Percentiles rank a stretch among this genome's conserved stretches.
Evolutionary conservation across 257 asterid species (phyloP).

Genomic region (Nicotiana benthamiana): DNA sequence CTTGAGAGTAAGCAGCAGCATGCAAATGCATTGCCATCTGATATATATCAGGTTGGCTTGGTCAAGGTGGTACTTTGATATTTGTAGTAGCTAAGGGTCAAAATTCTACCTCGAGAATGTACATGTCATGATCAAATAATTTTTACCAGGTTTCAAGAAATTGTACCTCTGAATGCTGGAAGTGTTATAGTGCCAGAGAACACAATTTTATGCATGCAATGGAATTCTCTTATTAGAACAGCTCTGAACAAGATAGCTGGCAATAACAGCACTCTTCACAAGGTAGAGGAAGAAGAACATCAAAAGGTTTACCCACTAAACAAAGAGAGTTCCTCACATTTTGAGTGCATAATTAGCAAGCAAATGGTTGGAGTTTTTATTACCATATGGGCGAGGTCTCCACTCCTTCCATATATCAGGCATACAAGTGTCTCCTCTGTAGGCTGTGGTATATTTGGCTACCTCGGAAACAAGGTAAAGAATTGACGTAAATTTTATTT

Average conservation of each 20-base stretch:
- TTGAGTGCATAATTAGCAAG: constrained; percentile 44
- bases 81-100: not conserved
- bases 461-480: constrained; percentile 56
- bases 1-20: not conserved
- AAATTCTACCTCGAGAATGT: not conserved
- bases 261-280: no score
- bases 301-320: constrained; percentile 32
- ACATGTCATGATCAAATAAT: not conserved
- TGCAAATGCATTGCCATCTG: not conserved
- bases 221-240: constrained; percentile 44
- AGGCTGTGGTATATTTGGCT: constrained; percentile 54
- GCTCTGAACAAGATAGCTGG: constrained; percentile 57
- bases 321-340: constrained; percentile 16
- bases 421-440: constrained; percentile 42
- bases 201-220: constrained; percentile 30
- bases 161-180: constrained; percentile 59
- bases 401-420: constrained; percentile 30
- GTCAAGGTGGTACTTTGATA: not conserved
- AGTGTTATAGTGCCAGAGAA: constrained; percentile 39
- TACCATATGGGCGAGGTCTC: constrained; percentile 45
- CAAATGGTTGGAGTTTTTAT: constrained; percentile 60
- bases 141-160: constrained; percentile 60
- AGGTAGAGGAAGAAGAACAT: constrained; percentile 40
- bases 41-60: not conserved
- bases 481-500: not conserved